Percentiles rank a stretch among this genome's conserved stretches.
These are phyloP conservation scores for Penicillium sclerotigenum DNA, from an alignment of 2,329 filamentous ascomycete genomes.

Conservation along the genomic window DNA sequence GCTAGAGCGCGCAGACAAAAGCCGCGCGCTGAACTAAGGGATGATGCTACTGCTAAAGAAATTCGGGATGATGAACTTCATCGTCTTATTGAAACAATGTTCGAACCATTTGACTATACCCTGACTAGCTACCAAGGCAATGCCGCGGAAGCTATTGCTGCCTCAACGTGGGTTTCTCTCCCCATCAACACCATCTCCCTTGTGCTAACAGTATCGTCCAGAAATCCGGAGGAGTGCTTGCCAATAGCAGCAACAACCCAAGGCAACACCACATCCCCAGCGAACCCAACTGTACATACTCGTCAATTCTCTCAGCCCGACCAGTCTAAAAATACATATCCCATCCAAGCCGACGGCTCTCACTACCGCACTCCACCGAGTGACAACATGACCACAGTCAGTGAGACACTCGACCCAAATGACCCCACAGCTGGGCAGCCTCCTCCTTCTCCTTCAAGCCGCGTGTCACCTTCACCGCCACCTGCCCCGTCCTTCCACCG, in stretches of 20 bases:
- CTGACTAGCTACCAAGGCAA: constrained; percentile 67
- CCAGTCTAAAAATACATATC: constrained; percentile 29
- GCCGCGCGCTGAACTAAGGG: constrained; percentile 83
- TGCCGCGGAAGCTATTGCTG: constrained; percentile 42
- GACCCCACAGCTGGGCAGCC: constrained; percentile 20
- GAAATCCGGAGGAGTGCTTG: constrained; percentile 42
- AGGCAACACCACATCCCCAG: constrained; percentile 11
- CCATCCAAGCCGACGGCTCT: constrained; percentile 31
- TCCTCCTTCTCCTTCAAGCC: constrained; percentile 30
- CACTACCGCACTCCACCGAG: constrained; percentile 28
- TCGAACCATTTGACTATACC: constrained; percentile 94
- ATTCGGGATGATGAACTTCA: constrained; percentile 93
- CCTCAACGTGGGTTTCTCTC: constrained; percentile 30
- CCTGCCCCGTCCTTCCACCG: constrained; percentile 40
- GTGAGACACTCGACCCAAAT: constrained; percentile 30
- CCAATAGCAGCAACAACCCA: constrained; percentile 22
- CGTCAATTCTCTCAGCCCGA: constrained; percentile 39
- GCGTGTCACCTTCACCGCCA: constrained; percentile 24
- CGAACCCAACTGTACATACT: constrained; percentile 27
- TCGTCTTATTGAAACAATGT: constrained; percentile 88
- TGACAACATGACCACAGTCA: constrained; percentile 26
- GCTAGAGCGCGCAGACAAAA: constrained; percentile 90
- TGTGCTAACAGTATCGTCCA: constrained; percentile 14
- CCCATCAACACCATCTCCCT: constrained; percentile 2
- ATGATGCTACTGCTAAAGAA: constrained; percentile 92